Evolutionary conservation across 1,284 basidiomycete species (phyloP), one percentile per base, ranked within the genome.

Genomic region (Flammula alnicola): DNA sequence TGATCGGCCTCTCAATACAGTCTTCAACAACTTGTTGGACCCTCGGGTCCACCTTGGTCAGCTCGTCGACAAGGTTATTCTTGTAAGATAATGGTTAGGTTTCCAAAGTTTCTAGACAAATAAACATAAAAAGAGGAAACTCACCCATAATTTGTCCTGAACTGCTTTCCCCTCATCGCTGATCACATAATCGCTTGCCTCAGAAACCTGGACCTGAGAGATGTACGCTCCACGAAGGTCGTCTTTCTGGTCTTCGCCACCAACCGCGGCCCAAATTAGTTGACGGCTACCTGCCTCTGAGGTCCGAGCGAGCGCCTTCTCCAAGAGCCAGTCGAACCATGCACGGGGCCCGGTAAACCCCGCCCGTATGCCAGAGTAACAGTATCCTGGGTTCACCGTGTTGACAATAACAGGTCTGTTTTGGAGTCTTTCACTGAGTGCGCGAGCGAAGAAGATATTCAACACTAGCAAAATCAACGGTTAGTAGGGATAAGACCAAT

Each of bases 371-470:
- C 66, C 62, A 5, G 79, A 77, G 27, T 64, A 46, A 57, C 78
- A 80, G 50, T 66, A 75, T 0, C 79, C 79, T 4, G 79, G 80
- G 43, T 71, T 69, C 29, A 74, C 67, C 12, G 69, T 37, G 47
- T 62, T 63, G 22, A 67, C 60, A 20, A 72, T 69, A 12, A 77
- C 57, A 0, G 68, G 61, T 30, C 69, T 47, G 1, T 65, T 47
- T 8, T 52, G 45, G 5, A 78, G 64, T 30, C 63, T 69, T 2
- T 63, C 62, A 4, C 61, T 64, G 2, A 79, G 60, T 9, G 71
- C 71, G 9, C 70, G 72, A 11, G 63, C 61, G 58, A 77, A 74
- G 25, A 76, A 59, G 4, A 77, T 52, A 51, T 73, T 71, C 27
- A 78, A 57, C n/a, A 77, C 74, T 77, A 29, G 3, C 23, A 22